Evolutionary conservation across 169 alveolate genomes (phyloP), one percentile per base, ranked within the genome.

Genomic region (Prorocentrum cordatum): DNA sequence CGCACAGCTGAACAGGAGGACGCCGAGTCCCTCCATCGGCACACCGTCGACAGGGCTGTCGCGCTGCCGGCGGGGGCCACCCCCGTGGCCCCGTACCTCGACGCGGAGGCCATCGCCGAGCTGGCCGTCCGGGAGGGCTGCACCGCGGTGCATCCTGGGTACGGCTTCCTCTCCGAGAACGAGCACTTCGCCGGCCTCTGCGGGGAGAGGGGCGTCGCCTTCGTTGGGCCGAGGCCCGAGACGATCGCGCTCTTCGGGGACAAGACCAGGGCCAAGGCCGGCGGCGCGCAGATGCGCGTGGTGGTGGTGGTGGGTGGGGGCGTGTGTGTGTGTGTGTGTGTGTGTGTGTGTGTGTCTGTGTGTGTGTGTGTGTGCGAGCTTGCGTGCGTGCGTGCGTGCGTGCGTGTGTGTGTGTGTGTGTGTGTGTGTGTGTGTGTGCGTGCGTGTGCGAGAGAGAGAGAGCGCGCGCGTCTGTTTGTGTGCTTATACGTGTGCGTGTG

Each of bases 121-220:
- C 9, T 59, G 10, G 68, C 68, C 31, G 16, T 59, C 18, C 68
- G 2, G 68, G 68, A 59, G 27, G 68, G 68, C 27, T 59, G 68
- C 24, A 14, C n/a, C 22, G 68, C 68, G 12, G 68, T 59, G 3
- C 68, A 59, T 59, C 68, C 68, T 26, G 68, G 97, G 24, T 95
- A 94, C 87, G 97, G 97, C 42, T 95, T 95, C 84, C 92, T 95
- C 68, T 94, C 96, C n/a, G 97, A 95, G 92, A 94, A 94, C 83
- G 94, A 95, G 42, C 87, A 93, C 27, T 94, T 95, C 80, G 96
- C 95, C 32, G 32, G 38, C 1, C 35, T 59, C 0, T 59, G 68
- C 68, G 68, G 27, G 35, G 24, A 59, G 35, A n/a, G 27, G 18
- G 68, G 68, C n/a, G 68, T 59, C 22, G 27, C n/a, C 38, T 59